Evolutionary conservation across 148 eudicot genomes (phyloP).

Genomic region (Rhododendron kiyosumense): DNA sequence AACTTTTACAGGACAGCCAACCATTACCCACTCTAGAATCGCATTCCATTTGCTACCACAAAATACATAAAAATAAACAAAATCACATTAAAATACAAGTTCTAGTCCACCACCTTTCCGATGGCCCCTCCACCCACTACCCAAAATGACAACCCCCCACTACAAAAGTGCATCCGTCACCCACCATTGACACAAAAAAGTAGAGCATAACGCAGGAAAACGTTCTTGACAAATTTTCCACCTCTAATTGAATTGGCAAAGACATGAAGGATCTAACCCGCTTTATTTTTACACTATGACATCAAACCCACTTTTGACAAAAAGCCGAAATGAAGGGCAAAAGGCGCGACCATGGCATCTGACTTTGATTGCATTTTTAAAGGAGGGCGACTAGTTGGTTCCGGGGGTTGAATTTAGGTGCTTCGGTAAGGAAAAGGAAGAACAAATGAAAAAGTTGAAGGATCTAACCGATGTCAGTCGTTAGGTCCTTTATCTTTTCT

Average conservation of each 20-base stretch:
- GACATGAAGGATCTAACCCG: slow-evolving; percentile 24
- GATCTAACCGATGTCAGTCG: not conserved
- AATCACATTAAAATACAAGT: slow-evolving; percentile 17
- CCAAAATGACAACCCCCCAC: slow-evolving; percentile 33
- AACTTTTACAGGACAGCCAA: slow-evolving; percentile 17
- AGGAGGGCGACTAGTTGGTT: slow-evolving; percentile 17
- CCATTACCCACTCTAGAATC: slow-evolving; percentile 19
- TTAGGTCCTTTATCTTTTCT: not conserved
- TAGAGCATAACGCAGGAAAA: slow-evolving; percentile 24
- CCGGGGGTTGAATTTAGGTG: slow-evolving; percentile 14
- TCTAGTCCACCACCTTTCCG: slow-evolving; percentile 18
- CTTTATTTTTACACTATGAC: slow-evolving; percentile 24
- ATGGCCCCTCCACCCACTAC: slow-evolving; percentile 58
- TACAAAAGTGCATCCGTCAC: slow-evolving; percentile 58
- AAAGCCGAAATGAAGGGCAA: slow-evolving; percentile 17
- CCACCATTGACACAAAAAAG: slow-evolving; percentile 29
- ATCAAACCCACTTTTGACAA: slow-evolving; percentile 41
- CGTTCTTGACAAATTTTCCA: slow-evolving; percentile 39
- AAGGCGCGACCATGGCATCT: slow-evolving; percentile 38
- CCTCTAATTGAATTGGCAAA: slow-evolving; percentile 37
- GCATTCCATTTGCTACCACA: slow-evolving; percentile 16
- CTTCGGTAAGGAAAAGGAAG: not conserved
- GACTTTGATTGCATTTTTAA: slow-evolving; percentile 44
- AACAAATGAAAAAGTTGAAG: not conserved
- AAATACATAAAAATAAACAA: slow-evolving; percentile 11